A percentile compares a stretch with the other conserved stretches of the same genome.
phyloP scores from a whole-genome alignment of 257 asterid genomes.

The Solanum dulcamara region DNA sequence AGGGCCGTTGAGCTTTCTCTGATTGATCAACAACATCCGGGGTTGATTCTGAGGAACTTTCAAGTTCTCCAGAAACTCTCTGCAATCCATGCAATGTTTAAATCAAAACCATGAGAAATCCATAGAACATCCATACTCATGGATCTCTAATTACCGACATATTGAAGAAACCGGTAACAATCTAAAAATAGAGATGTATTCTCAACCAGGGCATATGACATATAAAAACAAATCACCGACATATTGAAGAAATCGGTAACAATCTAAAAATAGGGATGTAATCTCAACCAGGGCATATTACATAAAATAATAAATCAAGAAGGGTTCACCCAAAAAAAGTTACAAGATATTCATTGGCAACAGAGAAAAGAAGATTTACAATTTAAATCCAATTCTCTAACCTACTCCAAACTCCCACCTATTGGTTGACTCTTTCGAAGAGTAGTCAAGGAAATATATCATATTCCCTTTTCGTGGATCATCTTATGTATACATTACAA shows the following conservation, averaged over 20 bases:
- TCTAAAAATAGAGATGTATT: background rate
- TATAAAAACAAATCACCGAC: background rate
- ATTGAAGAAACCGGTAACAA: background rate
- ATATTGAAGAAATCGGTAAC: background rate
- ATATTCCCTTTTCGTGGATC: background rate
- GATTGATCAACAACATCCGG: constrained; percentile 40
- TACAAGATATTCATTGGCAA: background rate
- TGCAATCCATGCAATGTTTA: constrained; percentile 18
- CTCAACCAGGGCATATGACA: background rate
- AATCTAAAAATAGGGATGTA: background rate
- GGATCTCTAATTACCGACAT: background rate
- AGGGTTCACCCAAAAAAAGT: background rate
- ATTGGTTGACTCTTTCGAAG: background rate
- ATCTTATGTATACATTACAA: too few relatives aligned
- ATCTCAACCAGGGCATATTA: background rate
- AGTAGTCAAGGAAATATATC: background rate
- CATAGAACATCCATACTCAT: background rate
- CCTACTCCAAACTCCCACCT: background rate
- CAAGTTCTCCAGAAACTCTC: constrained; percentile 67
- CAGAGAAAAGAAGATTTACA: background rate
- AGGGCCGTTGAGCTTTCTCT: constrained; percentile 31
- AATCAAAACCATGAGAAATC: background rate
- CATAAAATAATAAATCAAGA: background rate
- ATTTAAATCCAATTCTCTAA: background rate
- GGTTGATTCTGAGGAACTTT: constrained; percentile 42